Conservation (phyloP, 2,329 filamentous ascomycete genomes). For the Aspergillus sp. region DNA sequence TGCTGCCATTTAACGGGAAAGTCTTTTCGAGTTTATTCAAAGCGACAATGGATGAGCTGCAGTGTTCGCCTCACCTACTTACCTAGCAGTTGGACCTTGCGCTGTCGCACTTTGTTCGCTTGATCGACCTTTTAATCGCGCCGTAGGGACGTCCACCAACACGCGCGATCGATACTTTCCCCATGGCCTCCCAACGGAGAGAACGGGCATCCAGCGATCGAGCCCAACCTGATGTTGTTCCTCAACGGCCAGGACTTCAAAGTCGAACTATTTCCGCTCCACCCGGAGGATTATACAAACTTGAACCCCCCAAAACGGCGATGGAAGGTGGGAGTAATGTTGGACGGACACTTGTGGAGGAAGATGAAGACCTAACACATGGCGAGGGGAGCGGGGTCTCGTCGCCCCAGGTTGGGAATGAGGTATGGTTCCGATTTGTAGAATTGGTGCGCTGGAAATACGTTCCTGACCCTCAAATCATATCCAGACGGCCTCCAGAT, state of each 20-base stretch:
- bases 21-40: conserved; percentile 9
- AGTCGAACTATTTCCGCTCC: conserved; percentile 38
- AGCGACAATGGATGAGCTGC: conserved; percentile 37
- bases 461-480: conserved; percentile 10
- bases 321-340: conserved; percentile 19
- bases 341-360: conserved; percentile 29
- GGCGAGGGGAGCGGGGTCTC: conserved; percentile 17
- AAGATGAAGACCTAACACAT: conserved; percentile 25
- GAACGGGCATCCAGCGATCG: conserved; percentile 36
- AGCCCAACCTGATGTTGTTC: conserved; percentile 25
- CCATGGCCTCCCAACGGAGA: conserved; percentile 31
- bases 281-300: conserved; percentile 28
- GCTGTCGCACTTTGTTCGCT: conserved; percentile 23
- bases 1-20: not conserved
- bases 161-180: conserved; percentile 11
- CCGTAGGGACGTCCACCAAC: conserved; percentile 13
- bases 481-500: conserved; percentile 25
- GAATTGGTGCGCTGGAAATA: not conserved
- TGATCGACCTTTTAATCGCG: conserved; percentile 16
- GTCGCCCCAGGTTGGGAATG: conserved; percentile 18
- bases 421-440: conserved; percentile 25
- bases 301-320: conserved; percentile 23
- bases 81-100: conserved; percentile 29
- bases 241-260: conserved; percentile 32
- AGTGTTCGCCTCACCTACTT: conserved; percentile 26